Base-by-base conservation (phyloP, 495 filamentous ascomycete species). In the Talaromyces liani region DNA sequence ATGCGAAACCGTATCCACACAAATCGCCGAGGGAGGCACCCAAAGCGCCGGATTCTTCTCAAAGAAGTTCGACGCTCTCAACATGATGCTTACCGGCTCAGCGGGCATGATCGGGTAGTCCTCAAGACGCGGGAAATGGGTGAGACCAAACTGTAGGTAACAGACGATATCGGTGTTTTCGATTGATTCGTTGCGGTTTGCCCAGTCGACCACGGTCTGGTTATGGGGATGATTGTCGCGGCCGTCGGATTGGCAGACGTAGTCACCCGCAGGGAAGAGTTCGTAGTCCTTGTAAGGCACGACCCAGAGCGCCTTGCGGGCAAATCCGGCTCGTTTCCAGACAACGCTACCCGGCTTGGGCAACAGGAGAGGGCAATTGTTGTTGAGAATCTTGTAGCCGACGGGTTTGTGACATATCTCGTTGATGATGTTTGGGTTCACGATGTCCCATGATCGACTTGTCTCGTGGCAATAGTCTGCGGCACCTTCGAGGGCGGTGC, bases 51-150 rank as follows among this genome's bases (percentile, higher is more conserved):
- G 88, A 65, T 91, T 91, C 74, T 78, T 80, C 41, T 85, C 80
- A 68, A 88, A 88, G 77, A 91, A 91, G 63, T 89, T 88, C 4
- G 80, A 82, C 3, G 88, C 87, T 66, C 87, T 85, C 66, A 91
- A 63, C 66, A 79, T 77, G 16, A 90, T 81, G 61, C 81, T 82
- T 75, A 92, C 88, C 6, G 82, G 84, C 78, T 91, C 88, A 63
- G 80, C 83, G 2, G 88, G 88, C 88, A 91, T 91, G 58, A 87
- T 79, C 5, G 84, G 84, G 72, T 85, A 87, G 65, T 87, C 84
- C 69, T 87, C 84, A 8, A 75, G 73, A 5, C 84, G 71, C 3
- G 83, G 81, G 55, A 84, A 75, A 68, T 87, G 84, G 29, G 84
- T 84, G 57, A 87, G 73, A 16, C 84, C 84, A 62, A 87, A 87